phyloP scores from a whole-genome alignment of 1,284 basidiomycete species.

The Ganoderma leucocontextum region DNA sequence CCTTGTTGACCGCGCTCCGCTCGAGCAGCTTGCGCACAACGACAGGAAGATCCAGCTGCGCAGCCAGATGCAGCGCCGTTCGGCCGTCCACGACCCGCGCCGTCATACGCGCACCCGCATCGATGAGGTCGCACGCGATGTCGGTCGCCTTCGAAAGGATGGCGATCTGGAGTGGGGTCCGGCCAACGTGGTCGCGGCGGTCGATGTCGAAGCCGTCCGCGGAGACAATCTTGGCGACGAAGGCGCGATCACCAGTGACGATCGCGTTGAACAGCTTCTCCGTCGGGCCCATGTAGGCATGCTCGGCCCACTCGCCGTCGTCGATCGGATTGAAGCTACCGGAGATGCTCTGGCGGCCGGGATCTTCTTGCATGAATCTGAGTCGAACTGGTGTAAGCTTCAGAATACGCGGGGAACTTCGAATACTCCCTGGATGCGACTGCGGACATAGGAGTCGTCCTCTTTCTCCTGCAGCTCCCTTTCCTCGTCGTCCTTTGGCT shows the following conservation, averaged over 20 bases:
- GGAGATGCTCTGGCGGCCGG: slow-evolving; percentile 65
- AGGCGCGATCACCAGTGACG: slow-evolving; percentile 48
- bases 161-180: slow-evolving; percentile 63
- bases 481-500: slow-evolving; percentile 60
- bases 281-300: slow-evolving; percentile 61
- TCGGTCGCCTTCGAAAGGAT: slow-evolving; percentile 53
- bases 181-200: slow-evolving; percentile 65
- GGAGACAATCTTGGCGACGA: slow-evolving; percentile 50
- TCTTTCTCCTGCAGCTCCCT: slow-evolving; percentile 57
- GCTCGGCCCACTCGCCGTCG: slow-evolving; percentile 68
- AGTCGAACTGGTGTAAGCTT: background rate
- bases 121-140: slow-evolving; percentile 58
- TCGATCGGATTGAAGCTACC: slow-evolving; percentile 73
- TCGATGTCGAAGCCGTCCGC: slow-evolving; percentile 53
- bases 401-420: background rate
- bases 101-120: slow-evolving; percentile 62
- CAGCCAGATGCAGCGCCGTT: slow-evolving; percentile 62
- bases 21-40: slow-evolving; percentile 60
- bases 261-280: slow-evolving; percentile 65
- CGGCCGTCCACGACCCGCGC: slow-evolving; percentile 62
- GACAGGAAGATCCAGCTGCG: slow-evolving; percentile 50
- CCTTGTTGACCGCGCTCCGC: slow-evolving; percentile 50
- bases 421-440: slow-evolving; percentile 54
- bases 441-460: slow-evolving; percentile 60
- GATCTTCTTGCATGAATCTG: slow-evolving; percentile 65